Conservation (phyloP, 2,329 filamentous ascomycete species). For the Pseudocercospora fuligena region DNA sequence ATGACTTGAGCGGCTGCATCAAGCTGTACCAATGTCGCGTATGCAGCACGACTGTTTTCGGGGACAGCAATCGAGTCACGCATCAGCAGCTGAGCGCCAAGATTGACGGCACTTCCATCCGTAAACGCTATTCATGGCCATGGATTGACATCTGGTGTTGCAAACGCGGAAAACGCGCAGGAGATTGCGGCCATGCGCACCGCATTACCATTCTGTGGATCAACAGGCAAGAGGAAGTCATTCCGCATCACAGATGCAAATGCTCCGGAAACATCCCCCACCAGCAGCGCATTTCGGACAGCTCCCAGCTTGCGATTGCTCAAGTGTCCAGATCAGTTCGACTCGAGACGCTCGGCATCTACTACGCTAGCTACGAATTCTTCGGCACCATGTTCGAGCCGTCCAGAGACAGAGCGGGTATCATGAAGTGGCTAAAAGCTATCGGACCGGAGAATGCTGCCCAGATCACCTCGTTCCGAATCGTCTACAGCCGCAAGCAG, state of each 20-base stretch:
- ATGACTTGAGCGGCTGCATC: not conserved
- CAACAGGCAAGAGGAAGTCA: not conserved
- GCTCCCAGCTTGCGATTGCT: not conserved
- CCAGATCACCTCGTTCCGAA: not conserved
- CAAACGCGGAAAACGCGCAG: too few relatives aligned
- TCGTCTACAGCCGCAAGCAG: conserved; percentile 9
- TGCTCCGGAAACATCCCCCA: not conserved
- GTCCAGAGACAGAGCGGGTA: not conserved
- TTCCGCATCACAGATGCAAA: not conserved
- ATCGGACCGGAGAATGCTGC: conserved; percentile 14
- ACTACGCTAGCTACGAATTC: not conserved
- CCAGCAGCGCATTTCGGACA: not conserved
- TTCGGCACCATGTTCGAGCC: not conserved
- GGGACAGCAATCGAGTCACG: not conserved
- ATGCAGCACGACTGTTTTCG: not conserved
- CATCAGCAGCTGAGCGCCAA: not conserved
- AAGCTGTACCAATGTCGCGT: too few relatives aligned
- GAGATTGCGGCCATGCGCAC: too few relatives aligned
- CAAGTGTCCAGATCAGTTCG: not conserved
- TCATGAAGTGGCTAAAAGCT: conserved; percentile 6
- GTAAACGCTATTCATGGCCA: not conserved
- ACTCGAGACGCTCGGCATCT: not conserved
- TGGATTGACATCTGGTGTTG: not conserved
- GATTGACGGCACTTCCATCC: not conserved
- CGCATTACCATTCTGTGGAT: too few relatives aligned